Base-by-base conservation (phyloP, 352 stramenopile species). In the Phytopythium oedochilum region DNA sequence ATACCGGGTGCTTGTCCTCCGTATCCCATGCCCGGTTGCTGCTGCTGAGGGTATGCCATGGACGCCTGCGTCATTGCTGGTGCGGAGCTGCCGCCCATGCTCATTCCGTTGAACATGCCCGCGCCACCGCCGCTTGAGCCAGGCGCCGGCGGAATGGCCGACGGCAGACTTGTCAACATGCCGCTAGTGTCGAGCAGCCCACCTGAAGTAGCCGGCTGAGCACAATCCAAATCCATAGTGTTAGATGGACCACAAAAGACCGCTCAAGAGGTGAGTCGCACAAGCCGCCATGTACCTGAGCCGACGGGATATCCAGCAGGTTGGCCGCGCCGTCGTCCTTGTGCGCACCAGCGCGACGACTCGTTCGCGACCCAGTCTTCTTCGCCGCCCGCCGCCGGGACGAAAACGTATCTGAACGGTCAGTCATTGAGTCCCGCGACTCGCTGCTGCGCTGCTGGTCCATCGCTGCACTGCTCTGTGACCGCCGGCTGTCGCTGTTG, bases 101-200 rank as follows among this genome's bases (percentile, higher is more conserved):
- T 88, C 79, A 86, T 87, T 14, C 77, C 78, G 48, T 63, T 87
- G 54, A 90, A 90, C 78, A 88, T 75, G 50, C 43, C 64, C n/a
- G 29, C 46, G 10, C 51, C 45, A 43, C 61, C 46, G 64, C 57
- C 18, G 56, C 31, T 69, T 11, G 61, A 69, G 5, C 55, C 57
- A 22, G 59, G 56, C 12, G 63, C 60, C 52, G 66, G 57, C 35
- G 55, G 49, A 57, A 70, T 52, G 22, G 71, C 60, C 48, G 68
- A 51, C 46, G 78, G 71, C n/a, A 86, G 61, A 46, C 61, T 69
- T 17, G 73, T 73, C 14, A 79, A 55, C 38, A 89, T 53, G 14
- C 65, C 68, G 25, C 69, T 65, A 43, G 76, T 81, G 47, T 78
- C 69, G 1, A 88, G 57, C 23, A 92, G 63, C 10, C 75, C 68